Conservation (phyloP, 2,329 filamentous ascomycete species). For the Pseudogymnoascus sp. region DNA sequence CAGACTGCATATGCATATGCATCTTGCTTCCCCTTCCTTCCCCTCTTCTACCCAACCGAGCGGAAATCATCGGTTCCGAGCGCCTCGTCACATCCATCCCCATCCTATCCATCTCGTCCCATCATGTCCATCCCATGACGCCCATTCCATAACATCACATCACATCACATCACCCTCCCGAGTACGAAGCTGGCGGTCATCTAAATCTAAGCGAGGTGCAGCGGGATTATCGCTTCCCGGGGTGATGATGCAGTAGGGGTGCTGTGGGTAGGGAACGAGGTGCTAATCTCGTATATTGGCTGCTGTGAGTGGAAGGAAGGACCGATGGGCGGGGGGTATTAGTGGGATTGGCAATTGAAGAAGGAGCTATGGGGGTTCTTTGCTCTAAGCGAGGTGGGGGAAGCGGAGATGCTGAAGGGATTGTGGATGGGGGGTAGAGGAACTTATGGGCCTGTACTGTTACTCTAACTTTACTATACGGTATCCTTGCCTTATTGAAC, state of each 20-base stretch:
- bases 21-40: not conserved
- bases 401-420: not conserved
- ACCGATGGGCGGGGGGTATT: not conserved
- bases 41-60: not conserved
- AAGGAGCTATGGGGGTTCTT: not conserved
- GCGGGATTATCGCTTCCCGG: slow-evolving; percentile 1
- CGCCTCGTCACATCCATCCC: not conserved
- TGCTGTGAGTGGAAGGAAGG: not conserved
- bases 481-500: not conserved
- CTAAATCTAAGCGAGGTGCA: slow-evolving; percentile 6
- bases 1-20: not conserved
- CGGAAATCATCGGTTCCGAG: not conserved
- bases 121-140: not conserved
- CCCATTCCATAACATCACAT: not conserved
- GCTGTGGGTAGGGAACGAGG: not conserved
- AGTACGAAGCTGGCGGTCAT: not conserved
- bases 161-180: not conserved
- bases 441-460: not conserved
- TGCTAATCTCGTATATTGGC: not conserved
- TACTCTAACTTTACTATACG: not conserved
- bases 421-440: not conserved
- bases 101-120: not conserved
- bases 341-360: not conserved
- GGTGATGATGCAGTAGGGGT: not conserved
- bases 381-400: not conserved